Conservation (phyloP, 805 yeast species). For the Ogataea ganodermae region DNA sequence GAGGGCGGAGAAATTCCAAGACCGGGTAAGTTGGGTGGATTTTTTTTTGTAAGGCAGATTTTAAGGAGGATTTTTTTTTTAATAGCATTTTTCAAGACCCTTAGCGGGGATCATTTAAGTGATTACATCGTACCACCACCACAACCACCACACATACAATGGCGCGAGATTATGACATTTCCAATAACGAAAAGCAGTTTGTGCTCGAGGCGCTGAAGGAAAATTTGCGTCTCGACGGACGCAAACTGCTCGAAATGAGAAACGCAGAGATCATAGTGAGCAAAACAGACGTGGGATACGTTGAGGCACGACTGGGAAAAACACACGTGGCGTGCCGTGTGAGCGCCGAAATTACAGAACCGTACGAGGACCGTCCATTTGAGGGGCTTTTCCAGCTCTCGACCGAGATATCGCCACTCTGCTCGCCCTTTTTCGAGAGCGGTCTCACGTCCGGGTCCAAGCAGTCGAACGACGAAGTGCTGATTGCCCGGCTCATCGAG, state of each 20-base stretch:
- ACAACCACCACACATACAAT: conserved; percentile 34
- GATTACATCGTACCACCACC: background rate
- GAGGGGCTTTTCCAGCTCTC: conserved; percentile 86
- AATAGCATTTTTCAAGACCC: background rate
- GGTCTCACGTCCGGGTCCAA: conserved; percentile 41
- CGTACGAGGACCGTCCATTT: conserved; percentile 88
- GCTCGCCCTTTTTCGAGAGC: conserved; percentile 80
- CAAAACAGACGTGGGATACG: conserved; percentile 70
- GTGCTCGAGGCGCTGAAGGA: conserved; percentile 62
- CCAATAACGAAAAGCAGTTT: conserved; percentile 64
- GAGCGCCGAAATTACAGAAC: conserved; percentile 73
- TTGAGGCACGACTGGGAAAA: conserved; percentile 73
- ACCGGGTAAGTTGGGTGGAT: background rate
- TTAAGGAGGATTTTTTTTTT: background rate
- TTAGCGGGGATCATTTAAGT: too few relatives aligned
- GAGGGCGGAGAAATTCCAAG: too few relatives aligned
- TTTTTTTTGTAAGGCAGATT: background rate
- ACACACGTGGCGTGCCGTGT: conserved; percentile 74
- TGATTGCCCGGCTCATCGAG: conserved; percentile 81
- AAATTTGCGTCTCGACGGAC: conserved; percentile 67
- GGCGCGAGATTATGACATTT: conserved; percentile 63
- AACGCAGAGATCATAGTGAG: conserved; percentile 65
- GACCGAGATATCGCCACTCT: conserved; percentile 89
- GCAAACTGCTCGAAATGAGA: conserved; percentile 65
- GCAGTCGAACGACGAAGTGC: conserved; percentile 76